Base-by-base conservation (phyloP, 225 moss, liverwort and hornwort genomes). In the Bryoerythrophyllum caledonicum region DNA sequence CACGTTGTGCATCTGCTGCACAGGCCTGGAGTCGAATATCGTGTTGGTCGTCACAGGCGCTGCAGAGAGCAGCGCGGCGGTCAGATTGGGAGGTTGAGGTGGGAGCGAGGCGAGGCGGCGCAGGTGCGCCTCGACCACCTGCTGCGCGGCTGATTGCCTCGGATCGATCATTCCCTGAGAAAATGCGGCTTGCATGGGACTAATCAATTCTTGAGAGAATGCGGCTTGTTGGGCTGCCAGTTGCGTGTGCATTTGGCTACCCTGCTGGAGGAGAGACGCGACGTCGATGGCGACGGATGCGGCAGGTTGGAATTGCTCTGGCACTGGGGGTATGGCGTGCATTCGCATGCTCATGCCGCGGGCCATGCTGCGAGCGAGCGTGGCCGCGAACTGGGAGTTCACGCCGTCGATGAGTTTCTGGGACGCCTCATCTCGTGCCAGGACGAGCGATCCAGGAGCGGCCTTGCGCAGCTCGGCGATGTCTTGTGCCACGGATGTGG, bases 251-350 rank as follows among this genome's bases (percentile, higher is more conserved):
- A 69, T 70, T 37, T 37, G 69, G 54, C 54, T 54, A 1, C 53
- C 53, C 14, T 69, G 69, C 54, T 69, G 69, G 12, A 69, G 53
- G 53, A 70, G 16, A 0, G 54, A 54, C 7, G 69, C 69, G 6
- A 69, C 53, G 54, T 69, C 69, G 8, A 69, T 53, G 23, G 69
- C 54, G 23, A 69, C 37, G 37, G 70, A 37, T 69, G 54, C 54
- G 23, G 30, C 4, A 53, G 69, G 32, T 23, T 66, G 66, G 19
- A 66, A 1, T 25, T 65, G 41, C 4, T 70, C 70, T 25, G 24
- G 55, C 16, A 38, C 70, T 56, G 55, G 38, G 14, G 56, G 24
- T 56, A 56, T 25, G 38, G 25, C 17, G 15, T 56, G 70, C 38
- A 38, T 24, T 25, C 2, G 37, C 70, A 25, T 70, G 56, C 56